Evolutionary conservation across 805 yeast species (phyloP).

Genomic region (Myxozyma melibiosi): DNA sequence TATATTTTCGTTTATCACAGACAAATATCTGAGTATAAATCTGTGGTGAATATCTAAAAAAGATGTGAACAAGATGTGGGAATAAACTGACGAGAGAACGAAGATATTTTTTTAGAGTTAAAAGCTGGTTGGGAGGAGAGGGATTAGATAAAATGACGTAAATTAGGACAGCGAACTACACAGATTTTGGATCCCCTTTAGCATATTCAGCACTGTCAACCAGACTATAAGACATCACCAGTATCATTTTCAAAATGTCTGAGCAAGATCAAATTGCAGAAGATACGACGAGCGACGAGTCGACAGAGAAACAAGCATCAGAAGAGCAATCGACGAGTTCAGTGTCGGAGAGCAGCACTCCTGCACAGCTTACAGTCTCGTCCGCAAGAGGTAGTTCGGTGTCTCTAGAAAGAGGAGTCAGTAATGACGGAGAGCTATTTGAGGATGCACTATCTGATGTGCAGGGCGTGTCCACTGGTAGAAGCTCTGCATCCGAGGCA

Average conservation of each 20-base stretch:
- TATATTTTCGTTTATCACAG: no score
- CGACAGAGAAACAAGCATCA: neutral
- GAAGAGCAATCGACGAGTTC: neutral
- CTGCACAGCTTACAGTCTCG: no score
- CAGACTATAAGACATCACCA: neutral
- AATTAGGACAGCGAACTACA: no score
- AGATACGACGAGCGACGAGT: neutral
- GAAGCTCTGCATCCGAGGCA: neutral
- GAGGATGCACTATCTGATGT: slow-evolving; percentile 13
- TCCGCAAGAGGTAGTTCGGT: neutral
- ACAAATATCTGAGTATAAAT: no score
- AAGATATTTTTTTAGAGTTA: slow-evolving; percentile 2
- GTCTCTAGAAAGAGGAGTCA: neutral
- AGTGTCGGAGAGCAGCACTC: no score
- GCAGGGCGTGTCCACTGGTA: neutral
- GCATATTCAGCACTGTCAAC: neutral
- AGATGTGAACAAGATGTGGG: neutral
- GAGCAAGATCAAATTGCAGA: neutral
- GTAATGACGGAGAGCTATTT: slow-evolving; percentile 2
- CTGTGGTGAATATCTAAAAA: neutral
- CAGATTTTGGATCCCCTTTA: neutral
- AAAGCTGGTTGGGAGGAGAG: slow-evolving; percentile 3
- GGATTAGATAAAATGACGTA: neutral
- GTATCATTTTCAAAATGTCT: neutral
- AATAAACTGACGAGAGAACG: neutral